Evolutionary conservation across 345 rosid species (phyloP), one percentile per base, ranked within the genome.

Genomic region (Eutrema japonicum): DNA sequence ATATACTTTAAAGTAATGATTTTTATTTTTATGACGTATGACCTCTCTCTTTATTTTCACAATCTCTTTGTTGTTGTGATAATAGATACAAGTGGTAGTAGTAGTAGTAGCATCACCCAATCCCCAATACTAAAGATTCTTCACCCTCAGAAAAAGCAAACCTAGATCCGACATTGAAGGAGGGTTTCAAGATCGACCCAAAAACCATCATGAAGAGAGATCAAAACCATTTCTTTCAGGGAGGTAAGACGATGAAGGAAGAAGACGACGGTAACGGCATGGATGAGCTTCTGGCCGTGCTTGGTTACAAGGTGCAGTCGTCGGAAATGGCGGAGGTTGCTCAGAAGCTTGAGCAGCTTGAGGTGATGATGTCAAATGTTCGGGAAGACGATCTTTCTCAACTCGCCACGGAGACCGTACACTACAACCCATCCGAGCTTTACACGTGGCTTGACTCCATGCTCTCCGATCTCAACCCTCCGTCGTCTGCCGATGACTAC

Each of bases 301-400:
- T 89, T 59, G 97, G 97, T 2, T 91, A 89, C 82, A 86, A 86
- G 67, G 97, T 91, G 0, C 73, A 80, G 61, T 73, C 95, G 3
- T 82, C 92, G 0, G 95, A 91, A 72, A 91, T 91, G 97, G 91
- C 83, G 0, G 95, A 87, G 1, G 97, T 91, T 5, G 97, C 95
- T 13, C 88, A 79, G 9, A 91, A 89, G 78, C 86, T 91, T 3
- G 97, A 87, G 48, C 89, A 83, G 79, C 87, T 91, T 9, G 97
- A 91, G 56, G 82, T 83, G 14, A 89, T 79, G 33, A 85, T 91
- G 89, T 79, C 88, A 10, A 71, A 64, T 58, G 83, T 70, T 46
- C 88, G 76, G 38, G 92, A 87, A 22, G 93, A 90, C 63, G 85
- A 84, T 46, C 69, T 89, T 14, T 80, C 91, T 1, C 82, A 80